Evolutionary conservation across 345 rosid genomes (phyloP).

Genomic region (Aegle marmelos): DNA sequence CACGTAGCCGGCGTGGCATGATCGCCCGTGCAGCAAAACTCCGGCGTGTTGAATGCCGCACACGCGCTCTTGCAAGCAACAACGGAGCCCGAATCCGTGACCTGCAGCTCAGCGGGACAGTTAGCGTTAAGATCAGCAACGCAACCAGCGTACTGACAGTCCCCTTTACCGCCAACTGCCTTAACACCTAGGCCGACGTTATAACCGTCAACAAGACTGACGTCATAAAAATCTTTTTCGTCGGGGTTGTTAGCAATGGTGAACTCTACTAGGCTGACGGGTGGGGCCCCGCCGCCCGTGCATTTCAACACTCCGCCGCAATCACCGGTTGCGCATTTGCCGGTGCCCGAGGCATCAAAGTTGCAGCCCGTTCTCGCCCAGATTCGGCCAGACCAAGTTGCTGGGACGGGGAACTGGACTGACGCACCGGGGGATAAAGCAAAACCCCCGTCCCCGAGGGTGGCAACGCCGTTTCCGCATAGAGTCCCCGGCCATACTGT

Average conservation of each 20-base stretch:
- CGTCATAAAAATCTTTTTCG: constrained; percentile 80
- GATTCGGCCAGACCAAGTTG: constrained; percentile 83
- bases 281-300: constrained; percentile 72
- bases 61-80: constrained; percentile 93
- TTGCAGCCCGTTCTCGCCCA: constrained; percentile 88
- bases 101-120: constrained; percentile 68
- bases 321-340: constrained; percentile 77
- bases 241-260: constrained; percentile 42
- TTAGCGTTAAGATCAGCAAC: constrained; percentile 53
- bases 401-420: constrained; percentile 54
- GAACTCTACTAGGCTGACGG: constrained; percentile 67
- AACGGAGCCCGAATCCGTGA: constrained; percentile 42
- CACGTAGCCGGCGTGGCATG: constrained; percentile 75
- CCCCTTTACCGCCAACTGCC: constrained; percentile 63
- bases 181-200: constrained; percentile 69
- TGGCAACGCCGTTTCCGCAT: constrained; percentile 54
- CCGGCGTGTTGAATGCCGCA: constrained; percentile 65
- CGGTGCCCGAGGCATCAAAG: constrained; percentile 63
- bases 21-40: constrained; percentile 78
- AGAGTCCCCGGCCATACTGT: constrained; percentile 90
- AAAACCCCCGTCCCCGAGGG: constrained; percentile 75
- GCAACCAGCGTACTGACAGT: constrained; percentile 81
- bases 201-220: constrained; percentile 94
- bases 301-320: constrained; percentile 72
- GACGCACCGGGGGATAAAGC: constrained; percentile 49